Base-by-base conservation (phyloP, 2,329 filamentous ascomycete genomes). In the Periglandula ipomoeae region DNA sequence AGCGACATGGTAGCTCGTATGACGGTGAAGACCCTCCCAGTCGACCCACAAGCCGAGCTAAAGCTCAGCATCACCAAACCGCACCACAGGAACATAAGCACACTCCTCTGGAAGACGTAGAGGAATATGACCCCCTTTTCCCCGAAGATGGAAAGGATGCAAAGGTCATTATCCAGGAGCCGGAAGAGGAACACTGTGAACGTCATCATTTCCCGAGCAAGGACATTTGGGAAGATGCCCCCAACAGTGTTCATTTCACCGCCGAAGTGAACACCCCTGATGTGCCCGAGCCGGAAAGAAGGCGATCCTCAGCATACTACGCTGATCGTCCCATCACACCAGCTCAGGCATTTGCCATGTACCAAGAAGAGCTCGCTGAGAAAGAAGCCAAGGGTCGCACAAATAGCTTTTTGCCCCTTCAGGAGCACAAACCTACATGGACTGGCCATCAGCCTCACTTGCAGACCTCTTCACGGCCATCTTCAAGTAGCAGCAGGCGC, bases 191-290 rank as follows among this genome's bases (percentile, higher is more conserved):
- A 45, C 74, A 75, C 54, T 74, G 80, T 54, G 70, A 76, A 52
- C 79, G 81, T 54, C 84, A 85, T 52, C 67, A 78, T 53, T 98
- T 98, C 67, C 93, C 93, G 1, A 96, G 90, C 65, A 86, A 90
- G 64, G 93, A 98, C 63, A 81, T 97, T 37, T 98, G 93, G 93
- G 93, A 98, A 70, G 94, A 98, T 64, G 85, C 89, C 0, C 93
- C 94, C 4, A 85, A 83, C 61, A 95, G 89, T 66, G 74, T 88
- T 46, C 82, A 93, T 59, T 81, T 78, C 60, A 84, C 80, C 30
- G 83, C 90, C 3, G 89, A 87, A 51, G 91, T 97, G 7, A 87
- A 85, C 3, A 93, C 88, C 0, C 89, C 89, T 1, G 86, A 62
- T 55, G 70, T 61, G 54, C 66, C 52, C 51, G 69, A 64, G 26